Evolutionary conservation across 176 grass and related monocot genomes (phyloP).

Genomic region (Oryza meyeriana): DNA sequence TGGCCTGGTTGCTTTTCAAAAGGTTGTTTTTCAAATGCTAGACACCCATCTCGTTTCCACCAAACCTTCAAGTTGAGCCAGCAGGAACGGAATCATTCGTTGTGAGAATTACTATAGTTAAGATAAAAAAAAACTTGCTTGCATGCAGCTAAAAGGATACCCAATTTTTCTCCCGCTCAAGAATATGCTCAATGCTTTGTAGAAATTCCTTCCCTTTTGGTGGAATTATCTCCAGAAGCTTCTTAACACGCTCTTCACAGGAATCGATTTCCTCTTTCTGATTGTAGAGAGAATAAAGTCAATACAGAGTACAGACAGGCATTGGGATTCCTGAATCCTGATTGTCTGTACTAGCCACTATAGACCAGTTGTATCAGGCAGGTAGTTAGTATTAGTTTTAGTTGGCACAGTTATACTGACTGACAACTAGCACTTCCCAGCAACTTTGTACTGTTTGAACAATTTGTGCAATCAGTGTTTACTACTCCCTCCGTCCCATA

Average conservation of each 20-base stretch:
- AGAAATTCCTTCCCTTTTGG: constrained; percentile 96
- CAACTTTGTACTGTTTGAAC: neutral
- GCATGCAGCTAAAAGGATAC: constrained; percentile 41
- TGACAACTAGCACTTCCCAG: neutral
- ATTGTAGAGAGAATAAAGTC: neutral
- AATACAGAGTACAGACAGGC: neutral
- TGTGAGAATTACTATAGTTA: neutral
- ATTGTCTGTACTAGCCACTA: neutral
- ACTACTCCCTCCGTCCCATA: too few species aligned
- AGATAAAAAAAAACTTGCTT: constrained; percentile 15
- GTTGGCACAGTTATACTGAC: constrained; percentile 4
- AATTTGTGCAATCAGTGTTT: neutral
- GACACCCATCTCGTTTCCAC: constrained; percentile 97
- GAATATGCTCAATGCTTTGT: constrained; percentile 93
- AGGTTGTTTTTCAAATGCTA: constrained; percentile 76
- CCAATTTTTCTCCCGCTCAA: constrained; percentile 98
- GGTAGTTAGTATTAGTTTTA: constrained; percentile 1
- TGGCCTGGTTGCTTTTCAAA: constrained; percentile 70
- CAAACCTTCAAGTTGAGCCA: constrained; percentile 57
- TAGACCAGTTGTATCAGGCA: constrained; percentile 9
- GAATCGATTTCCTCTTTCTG: constrained; percentile 98
- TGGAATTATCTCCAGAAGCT: constrained; percentile 89
- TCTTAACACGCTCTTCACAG: constrained; percentile 90
- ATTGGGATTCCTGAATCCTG: neutral
- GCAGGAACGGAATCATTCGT: constrained; percentile 1